These are phyloP conservation scores for Teratosphaeria destructans DNA, from an alignment of 2,329 filamentous ascomycete species.

Conservation along the genomic window DNA sequence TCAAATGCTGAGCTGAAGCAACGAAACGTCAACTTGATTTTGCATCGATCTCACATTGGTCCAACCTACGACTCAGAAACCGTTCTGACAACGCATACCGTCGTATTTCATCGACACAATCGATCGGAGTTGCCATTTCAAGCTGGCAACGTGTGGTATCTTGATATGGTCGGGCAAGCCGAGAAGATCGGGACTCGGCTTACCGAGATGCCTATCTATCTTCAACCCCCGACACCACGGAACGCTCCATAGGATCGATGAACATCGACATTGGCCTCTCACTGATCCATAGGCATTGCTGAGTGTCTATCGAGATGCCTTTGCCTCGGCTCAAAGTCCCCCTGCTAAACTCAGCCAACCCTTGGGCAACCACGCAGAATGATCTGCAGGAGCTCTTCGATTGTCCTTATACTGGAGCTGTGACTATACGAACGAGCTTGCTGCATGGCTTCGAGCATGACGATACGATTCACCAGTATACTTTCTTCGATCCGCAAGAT, in stretches of 20 bases:
- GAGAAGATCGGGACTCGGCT: background rate
- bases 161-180: background rate
- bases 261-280: background rate
- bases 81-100: background rate
- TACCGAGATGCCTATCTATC: background rate
- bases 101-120: background rate
- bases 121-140: background rate
- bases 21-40: background rate
- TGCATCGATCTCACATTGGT: background rate
- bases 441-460: conserved; percentile 56
- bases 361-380: conserved; percentile 59
- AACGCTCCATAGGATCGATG: background rate
- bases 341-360: conserved; percentile 63
- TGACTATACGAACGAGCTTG: conserved; percentile 63
- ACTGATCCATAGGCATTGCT: background rate
- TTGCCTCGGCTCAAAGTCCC: conserved; percentile 49
- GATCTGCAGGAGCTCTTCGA: conserved; percentile 54
- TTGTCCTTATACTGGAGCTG: conserved; percentile 55
- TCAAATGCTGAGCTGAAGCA: background rate
- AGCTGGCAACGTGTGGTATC: background rate
- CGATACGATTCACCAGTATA: conserved; percentile 49
- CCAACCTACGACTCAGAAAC: background rate
- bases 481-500: conserved; percentile 48
- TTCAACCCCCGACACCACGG: background rate
- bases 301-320: conserved; percentile 11